These are phyloP conservation scores for Pseudofabraea citricarpa DNA, from an alignment of 2,329 filamentous ascomycete genomes.

Conservation along the genomic window DNA sequence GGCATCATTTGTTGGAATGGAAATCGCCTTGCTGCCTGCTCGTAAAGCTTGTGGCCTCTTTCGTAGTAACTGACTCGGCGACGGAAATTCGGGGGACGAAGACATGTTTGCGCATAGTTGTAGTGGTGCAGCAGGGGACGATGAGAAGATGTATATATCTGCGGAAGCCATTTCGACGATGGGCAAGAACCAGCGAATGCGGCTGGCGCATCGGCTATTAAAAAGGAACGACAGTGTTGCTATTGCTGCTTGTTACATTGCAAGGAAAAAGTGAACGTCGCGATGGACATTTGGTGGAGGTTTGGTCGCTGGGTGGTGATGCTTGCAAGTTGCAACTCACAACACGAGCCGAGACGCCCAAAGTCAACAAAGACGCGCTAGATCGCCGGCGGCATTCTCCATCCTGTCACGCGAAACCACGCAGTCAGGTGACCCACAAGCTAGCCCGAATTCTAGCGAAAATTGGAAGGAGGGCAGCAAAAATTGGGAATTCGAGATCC, in stretches of 20 bases:
- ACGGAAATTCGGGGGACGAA: slow-evolving; percentile 39
- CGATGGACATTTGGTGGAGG: too few relatives aligned
- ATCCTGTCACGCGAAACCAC: background rate
- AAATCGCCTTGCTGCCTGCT: slow-evolving; percentile 32
- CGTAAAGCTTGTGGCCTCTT: slow-evolving; percentile 29
- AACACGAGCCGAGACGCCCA: too few relatives aligned
- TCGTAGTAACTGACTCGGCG: slow-evolving; percentile 42
- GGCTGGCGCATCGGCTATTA: slow-evolving; percentile 15
- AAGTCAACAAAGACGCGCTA: background rate
- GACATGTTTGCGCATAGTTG: slow-evolving; percentile 18
- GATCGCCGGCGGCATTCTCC: background rate
- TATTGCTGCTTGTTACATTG: too few relatives aligned
- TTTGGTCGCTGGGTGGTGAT: too few relatives aligned
- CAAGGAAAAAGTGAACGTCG: too few relatives aligned
- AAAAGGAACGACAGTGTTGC: slow-evolving; percentile 20
- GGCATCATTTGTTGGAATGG: slow-evolving; percentile 32
- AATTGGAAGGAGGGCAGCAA: too few relatives aligned
- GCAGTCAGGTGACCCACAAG: background rate
- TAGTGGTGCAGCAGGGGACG: slow-evolving; percentile 19
- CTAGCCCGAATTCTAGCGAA: background rate
- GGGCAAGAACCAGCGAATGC: slow-evolving; percentile 8
- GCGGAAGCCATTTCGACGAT: slow-evolving; percentile 32
- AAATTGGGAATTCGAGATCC: slow-evolving; percentile 5
- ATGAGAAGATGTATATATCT: slow-evolving; percentile 27
- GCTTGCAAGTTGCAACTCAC: too few relatives aligned